Conservation (phyloP, 1,284 basidiomycete genomes). For the Moesziomyces sp. region DNA sequence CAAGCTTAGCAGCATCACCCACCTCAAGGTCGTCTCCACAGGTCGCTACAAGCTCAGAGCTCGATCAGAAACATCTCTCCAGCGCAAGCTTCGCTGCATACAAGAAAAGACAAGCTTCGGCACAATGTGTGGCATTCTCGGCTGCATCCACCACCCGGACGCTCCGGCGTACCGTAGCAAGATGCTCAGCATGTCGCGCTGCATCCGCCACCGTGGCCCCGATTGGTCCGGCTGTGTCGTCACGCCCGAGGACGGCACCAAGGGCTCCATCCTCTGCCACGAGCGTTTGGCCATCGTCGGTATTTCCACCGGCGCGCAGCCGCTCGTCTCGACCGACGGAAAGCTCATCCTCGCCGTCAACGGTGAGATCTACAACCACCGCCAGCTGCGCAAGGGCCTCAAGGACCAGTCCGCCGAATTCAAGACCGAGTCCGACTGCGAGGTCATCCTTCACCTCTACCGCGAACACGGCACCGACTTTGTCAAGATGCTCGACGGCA, state of each 20-base stretch:
- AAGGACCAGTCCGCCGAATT: conserved; percentile 76
- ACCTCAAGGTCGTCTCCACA: no score
- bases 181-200: conserved; percentile 66
- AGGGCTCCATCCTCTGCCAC: conserved; percentile 68
- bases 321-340: conserved; percentile 86
- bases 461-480: conserved; percentile 68
- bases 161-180: conserved; percentile 63
- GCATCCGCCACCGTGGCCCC: conserved; percentile 67
- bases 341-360: conserved; percentile 91
- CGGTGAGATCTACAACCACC: conserved; percentile 99
- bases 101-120: neutral
- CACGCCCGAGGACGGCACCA: conserved; percentile 48
- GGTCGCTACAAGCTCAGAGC: no score
- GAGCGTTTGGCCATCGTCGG: conserved; percentile 89
- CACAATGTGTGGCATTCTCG: conserved; percentile 66
- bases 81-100: neutral
- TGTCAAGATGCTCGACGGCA: conserved; percentile 81
- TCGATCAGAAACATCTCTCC: neutral
- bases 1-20: no score
- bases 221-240: conserved; percentile 68
- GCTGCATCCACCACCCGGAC: conserved; percentile 64
- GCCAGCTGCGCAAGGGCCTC: conserved; percentile 80
- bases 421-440: conserved; percentile 98
- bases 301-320: conserved; percentile 97
- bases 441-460: conserved; percentile 81